Conservation (phyloP, 371 early-diverging fungal genomes). For the Coelomomyces lativittatus region DNA sequence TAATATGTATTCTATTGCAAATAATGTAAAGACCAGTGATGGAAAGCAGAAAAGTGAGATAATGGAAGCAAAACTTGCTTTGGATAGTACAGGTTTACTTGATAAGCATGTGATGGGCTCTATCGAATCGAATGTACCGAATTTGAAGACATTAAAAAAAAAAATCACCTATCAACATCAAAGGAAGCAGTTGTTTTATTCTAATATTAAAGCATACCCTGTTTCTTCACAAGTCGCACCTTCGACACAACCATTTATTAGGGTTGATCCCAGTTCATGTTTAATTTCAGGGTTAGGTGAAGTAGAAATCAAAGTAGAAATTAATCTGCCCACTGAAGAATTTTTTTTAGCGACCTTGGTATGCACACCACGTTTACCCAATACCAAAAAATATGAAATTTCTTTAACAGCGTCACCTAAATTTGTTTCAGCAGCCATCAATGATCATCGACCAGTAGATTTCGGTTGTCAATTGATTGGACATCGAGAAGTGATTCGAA, state of each 20-base stretch:
- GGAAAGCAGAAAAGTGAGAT: too few relatives aligned
- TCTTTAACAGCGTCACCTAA: slow-evolving; percentile 29
- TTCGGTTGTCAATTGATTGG: slow-evolving; percentile 32
- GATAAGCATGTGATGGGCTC: too few relatives aligned
- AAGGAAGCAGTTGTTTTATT: too few relatives aligned
- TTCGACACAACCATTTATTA: slow-evolving; percentile 10
- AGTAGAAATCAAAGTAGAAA: slow-evolving; percentile 16
- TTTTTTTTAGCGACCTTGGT: slow-evolving; percentile 27
- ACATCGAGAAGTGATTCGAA: slow-evolving; percentile 16
- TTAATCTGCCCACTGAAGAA: slow-evolving; percentile 25
- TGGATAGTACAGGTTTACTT: too few relatives aligned
- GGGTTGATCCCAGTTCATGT: slow-evolving; percentile 17
- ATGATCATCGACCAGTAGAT: slow-evolving; percentile 27
- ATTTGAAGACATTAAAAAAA: slow-evolving; percentile 10
- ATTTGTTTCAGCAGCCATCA: slow-evolving; percentile 20
- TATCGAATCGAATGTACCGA: too few relatives aligned
- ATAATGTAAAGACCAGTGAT: too few relatives aligned
- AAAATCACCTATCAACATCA: too few relatives aligned
- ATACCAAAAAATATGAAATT: slow-evolving; percentile 18
- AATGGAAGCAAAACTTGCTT: too few relatives aligned
- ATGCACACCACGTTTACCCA: slow-evolving; percentile 15
- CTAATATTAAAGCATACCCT: slow-evolving; percentile 15
- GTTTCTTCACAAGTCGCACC: slow-evolving; percentile 17
- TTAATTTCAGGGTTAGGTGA: slow-evolving; percentile 22
- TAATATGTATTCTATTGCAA: too few relatives aligned